These are phyloP conservation scores for Sporisorium iseilematis-ciliati DNA, from an alignment of 1,284 basidiomycete species.

Conservation along the genomic window DNA sequence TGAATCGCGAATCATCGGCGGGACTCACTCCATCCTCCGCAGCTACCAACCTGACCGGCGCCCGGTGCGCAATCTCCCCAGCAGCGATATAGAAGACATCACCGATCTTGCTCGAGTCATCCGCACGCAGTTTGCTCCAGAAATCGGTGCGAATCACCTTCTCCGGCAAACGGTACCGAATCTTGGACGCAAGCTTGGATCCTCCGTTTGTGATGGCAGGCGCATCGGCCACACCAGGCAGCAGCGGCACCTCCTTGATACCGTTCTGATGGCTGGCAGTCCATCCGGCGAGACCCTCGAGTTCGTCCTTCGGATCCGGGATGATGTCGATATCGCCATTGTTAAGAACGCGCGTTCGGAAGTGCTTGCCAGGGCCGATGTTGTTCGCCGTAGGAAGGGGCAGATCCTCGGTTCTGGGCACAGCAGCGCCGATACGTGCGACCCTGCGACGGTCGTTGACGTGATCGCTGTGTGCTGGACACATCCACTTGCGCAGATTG, in stretches of 20 bases:
- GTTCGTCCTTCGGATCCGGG: slow-evolving; percentile 72
- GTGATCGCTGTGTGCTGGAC: slow-evolving; percentile 91
- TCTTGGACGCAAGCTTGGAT: slow-evolving; percentile 71
- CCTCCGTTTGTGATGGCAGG: slow-evolving; percentile 54
- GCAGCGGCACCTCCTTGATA: slow-evolving; percentile 71
- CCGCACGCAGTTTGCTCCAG: slow-evolving; percentile 74
- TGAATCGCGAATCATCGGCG: slow-evolving; percentile 18
- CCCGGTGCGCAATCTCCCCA: slow-evolving; percentile 19
- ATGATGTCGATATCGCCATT: slow-evolving; percentile 91
- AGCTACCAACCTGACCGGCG: slow-evolving; percentile 24
- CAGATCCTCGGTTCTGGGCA: slow-evolving; percentile 45
- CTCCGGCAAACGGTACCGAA: slow-evolving; percentile 93
- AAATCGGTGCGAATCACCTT: slow-evolving; percentile 91
- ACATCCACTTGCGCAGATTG: slow-evolving; percentile 96
- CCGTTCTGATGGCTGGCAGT: slow-evolving; percentile 30
- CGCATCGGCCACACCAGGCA: slow-evolving; percentile 41
- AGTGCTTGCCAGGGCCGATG: slow-evolving; percentile 76
- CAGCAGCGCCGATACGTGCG: slow-evolving; percentile 41
- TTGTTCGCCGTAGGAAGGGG: slow-evolving; percentile 45
- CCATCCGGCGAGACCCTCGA: slow-evolving; percentile 56
- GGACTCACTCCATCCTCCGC: slow-evolving; percentile 13
- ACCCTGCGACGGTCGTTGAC: slow-evolving; percentile 72
- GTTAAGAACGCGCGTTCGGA: slow-evolving; percentile 79
- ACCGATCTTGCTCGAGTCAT: slow-evolving; percentile 41
- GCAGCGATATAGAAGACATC: slow-evolving; percentile 48